Percentiles rank a stretch among this genome's conserved stretches.
These are phyloP conservation scores for Kitagawia praeruptora DNA, from an alignment of 129 eudicot species.

Conservation along the genomic window DNA sequence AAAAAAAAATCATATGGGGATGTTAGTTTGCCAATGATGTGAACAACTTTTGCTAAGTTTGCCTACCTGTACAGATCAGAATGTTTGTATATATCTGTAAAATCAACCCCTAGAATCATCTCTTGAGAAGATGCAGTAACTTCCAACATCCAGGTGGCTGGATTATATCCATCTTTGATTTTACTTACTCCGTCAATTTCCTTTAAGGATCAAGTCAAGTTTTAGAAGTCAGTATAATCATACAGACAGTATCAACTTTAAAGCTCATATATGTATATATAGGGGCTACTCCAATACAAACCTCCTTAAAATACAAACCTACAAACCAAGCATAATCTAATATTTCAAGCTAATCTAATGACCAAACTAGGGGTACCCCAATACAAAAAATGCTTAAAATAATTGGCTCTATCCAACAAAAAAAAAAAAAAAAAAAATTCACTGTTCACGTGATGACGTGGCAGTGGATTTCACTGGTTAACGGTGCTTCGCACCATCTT, in stretches of 20 bases:
- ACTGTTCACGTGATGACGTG: too few species aligned
- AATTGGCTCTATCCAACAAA: too few species aligned
- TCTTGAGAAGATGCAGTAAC: conserved; percentile 8
- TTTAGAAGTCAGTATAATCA: not conserved
- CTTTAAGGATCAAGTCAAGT: not conserved
- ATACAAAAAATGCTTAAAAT: too few species aligned
- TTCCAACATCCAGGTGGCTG: conserved; percentile 11
- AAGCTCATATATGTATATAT: not conserved
- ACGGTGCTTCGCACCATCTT: too few species aligned
- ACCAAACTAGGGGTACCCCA: too few species aligned
- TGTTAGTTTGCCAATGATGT: not conserved
- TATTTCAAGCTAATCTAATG: too few species aligned
- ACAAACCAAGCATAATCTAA: too few species aligned
- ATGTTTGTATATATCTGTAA: conserved; percentile 1
- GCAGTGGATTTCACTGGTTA: too few species aligned
- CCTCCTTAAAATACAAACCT: too few species aligned
- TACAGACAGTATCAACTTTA: not conserved
- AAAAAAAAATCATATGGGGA: not conserved
- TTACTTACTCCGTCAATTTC: not conserved
- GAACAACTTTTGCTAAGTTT: not conserved
- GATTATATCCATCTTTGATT: conserved; percentile 5
- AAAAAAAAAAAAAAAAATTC: too few species aligned
- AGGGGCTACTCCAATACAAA: too few species aligned
- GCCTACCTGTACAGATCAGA: not conserved
- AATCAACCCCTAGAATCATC: not conserved